phyloP scores from a whole-genome alignment of 1,139 yeast species.

The Geotrichum histeridarum region DNA sequence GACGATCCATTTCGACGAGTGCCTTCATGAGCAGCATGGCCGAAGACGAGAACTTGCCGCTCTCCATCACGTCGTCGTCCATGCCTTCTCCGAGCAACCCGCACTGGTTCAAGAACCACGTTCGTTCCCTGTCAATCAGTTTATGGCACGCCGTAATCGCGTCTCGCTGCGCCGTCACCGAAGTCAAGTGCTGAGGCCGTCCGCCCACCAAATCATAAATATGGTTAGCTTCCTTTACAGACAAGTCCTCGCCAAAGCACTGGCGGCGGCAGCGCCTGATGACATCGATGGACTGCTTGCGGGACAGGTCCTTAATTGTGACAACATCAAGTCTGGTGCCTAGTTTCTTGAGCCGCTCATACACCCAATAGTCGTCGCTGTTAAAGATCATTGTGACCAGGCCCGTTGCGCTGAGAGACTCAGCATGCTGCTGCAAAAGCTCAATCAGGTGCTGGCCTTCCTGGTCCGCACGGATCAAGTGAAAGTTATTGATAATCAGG shows the following conservation, averaged over 20 bases:
- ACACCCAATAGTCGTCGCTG: constrained; percentile 84
- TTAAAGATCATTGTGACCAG: constrained; percentile 71
- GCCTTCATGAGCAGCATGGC: constrained; percentile 72
- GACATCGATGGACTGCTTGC: constrained; percentile 54
- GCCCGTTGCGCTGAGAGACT: constrained; percentile 68
- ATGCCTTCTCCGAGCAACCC: constrained; percentile 70
- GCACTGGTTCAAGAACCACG: constrained; percentile 82
- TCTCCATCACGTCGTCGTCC: constrained; percentile 89
- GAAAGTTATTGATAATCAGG: constrained; percentile 67
- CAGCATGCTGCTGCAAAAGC: constrained; percentile 78
- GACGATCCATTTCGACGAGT: constrained; percentile 64
- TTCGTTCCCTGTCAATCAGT: constrained; percentile 71
- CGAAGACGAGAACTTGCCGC: constrained; percentile 69
- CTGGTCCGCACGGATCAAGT: constrained; percentile 65
- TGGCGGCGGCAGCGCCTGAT: constrained; percentile 51
- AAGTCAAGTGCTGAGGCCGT: constrained; percentile 74
- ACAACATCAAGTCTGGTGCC: constrained; percentile 73
- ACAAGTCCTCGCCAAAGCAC: constrained; percentile 40
- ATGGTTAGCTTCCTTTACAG: constrained; percentile 45
- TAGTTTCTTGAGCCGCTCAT: constrained; percentile 64
- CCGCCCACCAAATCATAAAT: constrained; percentile 76
- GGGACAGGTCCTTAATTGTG: constrained; percentile 60
- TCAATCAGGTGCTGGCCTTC: constrained; percentile 71
- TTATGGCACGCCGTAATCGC: constrained; percentile 61
- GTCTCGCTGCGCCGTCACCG: constrained; percentile 62